A percentile compares a stretch with the other conserved stretches of the same genome.
Evolutionary conservation across 192 early-diverging fungal genomes (phyloP).

Genomic region (Cetraspora pellucida): DNA sequence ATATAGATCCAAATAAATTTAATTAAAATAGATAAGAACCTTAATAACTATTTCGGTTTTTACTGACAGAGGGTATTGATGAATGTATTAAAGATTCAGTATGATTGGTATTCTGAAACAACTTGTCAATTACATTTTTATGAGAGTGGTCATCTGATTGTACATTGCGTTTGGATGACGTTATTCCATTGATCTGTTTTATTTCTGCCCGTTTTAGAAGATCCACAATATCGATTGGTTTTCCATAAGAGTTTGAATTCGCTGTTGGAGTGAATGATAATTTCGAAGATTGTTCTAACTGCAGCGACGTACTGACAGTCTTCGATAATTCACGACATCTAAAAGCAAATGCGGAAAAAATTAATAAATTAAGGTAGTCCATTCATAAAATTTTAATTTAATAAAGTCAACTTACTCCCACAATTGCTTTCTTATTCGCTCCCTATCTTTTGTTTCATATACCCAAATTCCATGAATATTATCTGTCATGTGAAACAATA

Average conservation of each 20-base stretch:
- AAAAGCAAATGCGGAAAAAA: background rate
- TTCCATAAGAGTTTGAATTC: constrained; percentile 26
- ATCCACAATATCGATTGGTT: constrained; percentile 8
- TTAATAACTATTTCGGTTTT: no score
- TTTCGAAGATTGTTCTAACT: constrained; percentile 1
- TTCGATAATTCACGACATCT: constrained; percentile 25
- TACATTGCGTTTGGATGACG: background rate
- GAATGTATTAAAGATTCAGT: background rate
- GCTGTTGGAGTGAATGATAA: constrained; percentile 8
- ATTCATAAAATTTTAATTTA: background rate
- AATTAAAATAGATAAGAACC: no score
- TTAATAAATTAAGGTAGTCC: constrained; percentile 5
- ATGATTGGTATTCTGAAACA: constrained; percentile 5
- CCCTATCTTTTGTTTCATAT: constrained; percentile 71
- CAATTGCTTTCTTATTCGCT: constrained; percentile 56
- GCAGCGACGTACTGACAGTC: constrained; percentile 15
- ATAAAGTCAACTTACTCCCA: constrained; percentile 43
- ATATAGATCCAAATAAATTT: background rate
- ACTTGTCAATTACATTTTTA: constrained; percentile 9
- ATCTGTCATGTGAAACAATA: constrained; percentile 40
- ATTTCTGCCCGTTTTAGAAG: constrained; percentile 22
- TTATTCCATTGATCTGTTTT: constrained; percentile 15
- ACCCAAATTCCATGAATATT: constrained; percentile 78
- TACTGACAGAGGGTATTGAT: background rate
- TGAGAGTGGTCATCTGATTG: background rate